Base-by-base conservation (phyloP, 768 basidiomycete genomes). In the Termitomyces sp. region DNA sequence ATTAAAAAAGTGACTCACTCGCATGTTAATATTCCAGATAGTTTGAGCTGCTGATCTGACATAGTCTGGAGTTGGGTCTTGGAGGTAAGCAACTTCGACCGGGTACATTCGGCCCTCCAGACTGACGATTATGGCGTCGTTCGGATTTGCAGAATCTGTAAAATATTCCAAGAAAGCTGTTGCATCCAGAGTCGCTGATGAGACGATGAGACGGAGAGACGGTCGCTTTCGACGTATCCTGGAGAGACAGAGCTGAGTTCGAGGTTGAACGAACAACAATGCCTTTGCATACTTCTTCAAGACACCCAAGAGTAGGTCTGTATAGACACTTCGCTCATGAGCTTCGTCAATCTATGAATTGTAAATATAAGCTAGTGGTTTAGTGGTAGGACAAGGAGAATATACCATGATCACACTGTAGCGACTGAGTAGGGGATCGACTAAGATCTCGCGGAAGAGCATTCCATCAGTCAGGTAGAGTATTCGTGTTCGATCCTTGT, bases 381-480 rank as follows among this genome's bases (percentile, higher is more conserved):
- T 15, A 34, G 56, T 24, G 42, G 53, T 57, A 60, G 48, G n/a
- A 41, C 39, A 24, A 33, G 1, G 18, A 56, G 4, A 57, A 69
- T 79, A 49, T 62, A 89, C 94, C 94, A 99, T 98, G 60, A 98
- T 89, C 10, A 94, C 93, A 66, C 93, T 96, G 66, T 95, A 98
- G 26, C 88, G 86, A 68, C 88, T 92, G 52, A 99, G 79, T 29
- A 98, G 72, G 18, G 97, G 97, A 68, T 99, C 96, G 37, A 94
- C 77, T 65, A 98, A 81, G 24, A 88, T 88, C 73, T 98, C 95
- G 58, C 95, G 84, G 70, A 98, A 98, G 37, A 99, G 85, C 87
- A 98, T 95, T 46, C 97, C 97, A 70, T 99, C 97, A 33, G 97
- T 99, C 84, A 98, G 82, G 71, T 98, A 99, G 42, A 94, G 81